Conservation (phyloP, 129 eudicot species). For the Flaveria ramosissima region DNA sequence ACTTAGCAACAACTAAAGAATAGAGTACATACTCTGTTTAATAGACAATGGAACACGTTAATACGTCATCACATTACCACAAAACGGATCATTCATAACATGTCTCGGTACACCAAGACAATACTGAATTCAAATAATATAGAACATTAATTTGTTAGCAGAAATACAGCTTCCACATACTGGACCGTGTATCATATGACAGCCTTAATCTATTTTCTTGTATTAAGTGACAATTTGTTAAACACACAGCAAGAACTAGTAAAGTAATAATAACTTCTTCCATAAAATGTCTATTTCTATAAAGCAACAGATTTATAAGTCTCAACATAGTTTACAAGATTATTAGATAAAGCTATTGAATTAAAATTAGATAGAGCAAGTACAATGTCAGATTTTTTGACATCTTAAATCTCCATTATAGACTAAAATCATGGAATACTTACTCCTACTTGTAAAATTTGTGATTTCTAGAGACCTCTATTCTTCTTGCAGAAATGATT, state of each 20-base stretch:
- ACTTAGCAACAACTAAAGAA: not conserved
- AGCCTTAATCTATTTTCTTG: not conserved
- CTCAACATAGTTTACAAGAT: not conserved
- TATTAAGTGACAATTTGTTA: not conserved
- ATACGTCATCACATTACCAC: not conserved
- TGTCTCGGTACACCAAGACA: not conserved
- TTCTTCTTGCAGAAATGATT: slow-evolving; percentile 7
- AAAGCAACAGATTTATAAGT: not conserved
- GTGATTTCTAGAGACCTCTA: not conserved
- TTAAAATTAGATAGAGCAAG: not conserved
- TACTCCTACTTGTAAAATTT: slow-evolving; percentile 4
- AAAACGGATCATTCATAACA: not conserved
- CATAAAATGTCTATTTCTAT: not conserved
- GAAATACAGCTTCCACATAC: slow-evolving; percentile 8
- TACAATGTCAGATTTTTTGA: not conserved
- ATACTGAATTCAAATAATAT: not conserved
- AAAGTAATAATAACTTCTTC: not conserved
- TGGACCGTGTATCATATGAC: too few relatives aligned
- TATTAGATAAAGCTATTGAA: not conserved
- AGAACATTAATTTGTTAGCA: not conserved
- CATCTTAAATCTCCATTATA: not conserved
- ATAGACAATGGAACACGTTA: not conserved
- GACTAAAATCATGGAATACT: not conserved
- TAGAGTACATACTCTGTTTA: not conserved
- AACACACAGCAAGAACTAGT: not conserved